phyloP scores from a whole-genome alignment of 2,329 filamentous ascomycete genomes.

The Verticillium dahliae region DNA sequence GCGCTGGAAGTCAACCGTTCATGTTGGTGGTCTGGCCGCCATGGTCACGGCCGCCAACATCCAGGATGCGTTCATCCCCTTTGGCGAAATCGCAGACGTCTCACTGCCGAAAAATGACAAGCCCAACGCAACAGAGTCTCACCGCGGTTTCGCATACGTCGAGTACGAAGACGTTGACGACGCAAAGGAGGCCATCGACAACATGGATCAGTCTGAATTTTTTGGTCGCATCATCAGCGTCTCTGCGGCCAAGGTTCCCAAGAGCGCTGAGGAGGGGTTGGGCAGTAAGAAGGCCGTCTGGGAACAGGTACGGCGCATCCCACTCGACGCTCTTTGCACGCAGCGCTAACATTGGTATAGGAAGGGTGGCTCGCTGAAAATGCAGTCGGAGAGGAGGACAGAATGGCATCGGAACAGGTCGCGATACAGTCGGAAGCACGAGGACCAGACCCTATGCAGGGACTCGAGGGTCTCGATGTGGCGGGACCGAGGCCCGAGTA shows the following conservation, averaged over 20 bases:
- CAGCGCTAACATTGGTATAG: constrained; percentile 36
- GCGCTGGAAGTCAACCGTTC: constrained; percentile 85
- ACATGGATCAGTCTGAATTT: constrained; percentile 96
- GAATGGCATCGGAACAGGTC: constrained; percentile 48
- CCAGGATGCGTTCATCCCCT: constrained; percentile 89
- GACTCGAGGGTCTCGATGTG: constrained; percentile 85
- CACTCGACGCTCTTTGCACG: neutral
- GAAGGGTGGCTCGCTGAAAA: constrained; percentile 91
- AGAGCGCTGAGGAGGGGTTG: constrained; percentile 78
- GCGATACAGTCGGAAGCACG: constrained; percentile 40
- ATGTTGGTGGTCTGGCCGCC: constrained; percentile 82
- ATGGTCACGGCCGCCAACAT: constrained; percentile 69
- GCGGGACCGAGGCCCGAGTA: constrained; percentile 80
- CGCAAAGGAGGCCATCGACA: constrained; percentile 92
- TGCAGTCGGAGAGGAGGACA: constrained; percentile 76
- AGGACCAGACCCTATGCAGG: constrained; percentile 87
- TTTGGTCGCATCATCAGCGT: constrained; percentile 92
- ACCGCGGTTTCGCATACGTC: constrained; percentile 93
- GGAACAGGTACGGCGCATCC: constrained; percentile 69
- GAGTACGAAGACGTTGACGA: constrained; percentile 85
- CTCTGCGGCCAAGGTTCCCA: constrained; percentile 84
- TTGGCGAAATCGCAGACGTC: constrained; percentile 91
- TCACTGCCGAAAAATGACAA: constrained; percentile 83
- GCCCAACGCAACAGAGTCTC: constrained; percentile 69
- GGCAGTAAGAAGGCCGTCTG: constrained; percentile 92